These are phyloP conservation scores for Polymyxa betae DNA, from an alignment of 208 protist species.

Conservation along the genomic window DNA sequence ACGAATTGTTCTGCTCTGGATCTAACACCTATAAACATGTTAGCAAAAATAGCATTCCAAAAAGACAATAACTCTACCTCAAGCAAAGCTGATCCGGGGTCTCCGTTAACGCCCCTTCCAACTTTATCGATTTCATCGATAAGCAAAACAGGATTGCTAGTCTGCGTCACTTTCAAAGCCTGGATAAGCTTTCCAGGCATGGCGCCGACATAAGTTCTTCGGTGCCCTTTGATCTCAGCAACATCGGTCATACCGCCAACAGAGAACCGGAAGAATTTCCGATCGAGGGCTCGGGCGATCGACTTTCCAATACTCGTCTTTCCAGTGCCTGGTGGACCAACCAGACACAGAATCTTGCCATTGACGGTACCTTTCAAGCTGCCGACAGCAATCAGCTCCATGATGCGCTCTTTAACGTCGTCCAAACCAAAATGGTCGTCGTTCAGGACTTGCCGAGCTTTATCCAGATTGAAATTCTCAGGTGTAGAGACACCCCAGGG, in stretches of 20 bases:
- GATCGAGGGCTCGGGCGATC: constrained; percentile 66
- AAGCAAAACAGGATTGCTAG: constrained; percentile 82
- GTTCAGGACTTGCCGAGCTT: constrained; percentile 54
- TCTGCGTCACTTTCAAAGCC: constrained; percentile 74
- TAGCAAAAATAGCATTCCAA: neutral
- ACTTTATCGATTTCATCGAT: constrained; percentile 87
- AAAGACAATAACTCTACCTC: constrained; percentile 68
- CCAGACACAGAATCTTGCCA: constrained; percentile 83
- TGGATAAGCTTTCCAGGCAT: constrained; percentile 85
- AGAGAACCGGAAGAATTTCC: constrained; percentile 80
- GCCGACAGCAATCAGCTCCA: constrained; percentile 83
- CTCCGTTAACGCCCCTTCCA: constrained; percentile 71
- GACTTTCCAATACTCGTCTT: constrained; percentile 81
- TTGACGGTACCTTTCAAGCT: constrained; percentile 57
- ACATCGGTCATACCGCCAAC: constrained; percentile 84
- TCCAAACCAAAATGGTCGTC: constrained; percentile 75
- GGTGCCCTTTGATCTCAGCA: constrained; percentile 84
- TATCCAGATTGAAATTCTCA: constrained; percentile 74
- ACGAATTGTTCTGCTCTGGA: constrained; percentile 64
- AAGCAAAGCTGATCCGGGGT: constrained; percentile 80
- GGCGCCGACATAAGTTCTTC: constrained; percentile 78
- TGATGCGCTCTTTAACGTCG: constrained; percentile 83
- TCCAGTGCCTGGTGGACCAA: constrained; percentile 75
- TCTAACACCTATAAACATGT: neutral
- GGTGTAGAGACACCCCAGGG: constrained; percentile 73